phyloP scores from a whole-genome alignment of 306 rosid genomes.

The Prinsepia uniflora region DNA sequence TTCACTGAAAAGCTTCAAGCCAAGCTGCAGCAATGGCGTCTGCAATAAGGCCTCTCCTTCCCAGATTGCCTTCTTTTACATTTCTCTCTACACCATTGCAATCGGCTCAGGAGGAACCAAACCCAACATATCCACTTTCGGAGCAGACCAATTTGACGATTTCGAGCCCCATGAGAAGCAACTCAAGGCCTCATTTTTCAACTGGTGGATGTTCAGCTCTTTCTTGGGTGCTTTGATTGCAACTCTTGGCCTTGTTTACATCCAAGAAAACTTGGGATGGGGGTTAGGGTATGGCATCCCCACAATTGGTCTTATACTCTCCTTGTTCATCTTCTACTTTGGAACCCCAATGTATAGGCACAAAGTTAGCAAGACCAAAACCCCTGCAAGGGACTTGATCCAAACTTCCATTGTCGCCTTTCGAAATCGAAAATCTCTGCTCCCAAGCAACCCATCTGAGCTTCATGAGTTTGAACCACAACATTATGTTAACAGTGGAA shows the following conservation, averaged over 20 bases:
- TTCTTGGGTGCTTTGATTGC: constrained; percentile 56
- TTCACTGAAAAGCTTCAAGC: constrained; percentile 46
- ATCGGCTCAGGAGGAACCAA: constrained; percentile 64
- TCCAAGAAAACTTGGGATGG: constrained; percentile 79
- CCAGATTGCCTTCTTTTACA: constrained; percentile 44
- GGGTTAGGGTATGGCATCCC: constrained; percentile 65
- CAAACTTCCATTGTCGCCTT: constrained; percentile 43
- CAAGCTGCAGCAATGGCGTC: constrained; percentile 43
- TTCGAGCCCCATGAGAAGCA: constrained; percentile 42
- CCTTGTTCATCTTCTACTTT: constrained; percentile 42
- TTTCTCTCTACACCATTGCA: constrained; percentile 61
- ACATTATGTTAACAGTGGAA: constrained; percentile 36
- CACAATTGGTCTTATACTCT: constrained; percentile 46
- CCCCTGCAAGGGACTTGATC: constrained; percentile 40
- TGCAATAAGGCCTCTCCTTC: constrained; percentile 46
- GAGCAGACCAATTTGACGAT: constrained; percentile 85
- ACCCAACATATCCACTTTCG: constrained; percentile 70
- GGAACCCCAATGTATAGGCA: constrained; percentile 70
- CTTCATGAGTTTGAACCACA: constrained; percentile 54
- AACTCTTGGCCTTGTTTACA: constrained; percentile 58
- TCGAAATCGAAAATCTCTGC: constrained; percentile 45
- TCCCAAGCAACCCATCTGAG: constrained; percentile 39
- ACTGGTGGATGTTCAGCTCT: constrained; percentile 76
- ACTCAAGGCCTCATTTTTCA: constrained; percentile 68
- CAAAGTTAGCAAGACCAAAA: constrained; percentile 40